Conservation (phyloP, 164 flowering plant species). For the Tetrastigma voinierianum region DNA sequence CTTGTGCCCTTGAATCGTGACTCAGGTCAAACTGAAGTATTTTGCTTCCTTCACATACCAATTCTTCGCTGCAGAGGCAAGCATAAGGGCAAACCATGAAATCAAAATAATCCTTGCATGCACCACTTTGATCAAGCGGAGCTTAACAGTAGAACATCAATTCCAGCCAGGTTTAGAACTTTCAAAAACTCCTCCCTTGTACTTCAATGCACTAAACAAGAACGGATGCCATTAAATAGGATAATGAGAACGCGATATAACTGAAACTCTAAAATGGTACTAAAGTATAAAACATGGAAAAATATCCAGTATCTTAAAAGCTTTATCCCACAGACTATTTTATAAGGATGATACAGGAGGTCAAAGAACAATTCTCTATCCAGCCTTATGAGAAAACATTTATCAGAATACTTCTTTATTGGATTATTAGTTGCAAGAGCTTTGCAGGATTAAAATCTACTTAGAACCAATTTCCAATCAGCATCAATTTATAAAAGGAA, state of each 20-base stretch:
- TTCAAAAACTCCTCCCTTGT: slow-evolving; percentile 56
- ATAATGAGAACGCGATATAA: not conserved
- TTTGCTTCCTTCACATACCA: too few relatives aligned
- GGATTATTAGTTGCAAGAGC: not conserved
- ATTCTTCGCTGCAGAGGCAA: not conserved
- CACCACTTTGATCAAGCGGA: slow-evolving; percentile 58
- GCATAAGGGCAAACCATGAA: not conserved
- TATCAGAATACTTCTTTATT: not conserved
- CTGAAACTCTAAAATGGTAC: not conserved
- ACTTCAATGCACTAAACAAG: slow-evolving; percentile 52
- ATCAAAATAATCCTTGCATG: not conserved
- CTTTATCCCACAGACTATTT: too few relatives aligned
- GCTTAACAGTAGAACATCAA: slow-evolving; percentile 49
- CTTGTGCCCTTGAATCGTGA: too few relatives aligned
- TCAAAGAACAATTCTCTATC: not conserved
- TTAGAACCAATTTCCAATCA: not conserved
- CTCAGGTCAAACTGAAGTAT: too few relatives aligned
- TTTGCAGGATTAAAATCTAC: not conserved
- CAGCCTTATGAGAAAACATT: not conserved
- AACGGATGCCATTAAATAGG: slow-evolving; percentile 18
- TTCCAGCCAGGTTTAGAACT: slow-evolving; percentile 44
- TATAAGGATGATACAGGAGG: not conserved
- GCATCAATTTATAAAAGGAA: too few relatives aligned
- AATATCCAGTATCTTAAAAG: not conserved
- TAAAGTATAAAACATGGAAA: not conserved